A percentile compares a stretch with the other conserved stretches of the same genome.
These are phyloP conservation scores for Aspergillus sp. DNA, from an alignment of 2,329 filamentous ascomycete species.

Conservation along the genomic window DNA sequence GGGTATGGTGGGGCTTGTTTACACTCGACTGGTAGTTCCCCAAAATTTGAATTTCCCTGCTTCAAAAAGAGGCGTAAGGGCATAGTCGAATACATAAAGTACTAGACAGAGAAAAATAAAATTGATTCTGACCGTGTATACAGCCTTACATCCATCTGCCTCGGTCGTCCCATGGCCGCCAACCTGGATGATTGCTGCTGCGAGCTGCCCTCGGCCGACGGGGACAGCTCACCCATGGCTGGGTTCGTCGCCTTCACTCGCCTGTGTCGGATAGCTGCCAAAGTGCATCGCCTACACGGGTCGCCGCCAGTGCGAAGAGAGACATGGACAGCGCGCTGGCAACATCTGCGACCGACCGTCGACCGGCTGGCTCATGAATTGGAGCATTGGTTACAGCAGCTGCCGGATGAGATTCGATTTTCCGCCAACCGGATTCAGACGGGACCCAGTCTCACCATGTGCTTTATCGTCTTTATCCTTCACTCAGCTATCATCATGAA, in stretches of 20 bases:
- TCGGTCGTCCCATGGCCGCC: conserved; percentile 5
- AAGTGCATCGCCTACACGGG: not conserved
- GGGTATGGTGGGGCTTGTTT: conserved; percentile 2
- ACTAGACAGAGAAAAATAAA: too few relatives aligned
- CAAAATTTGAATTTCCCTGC: too few relatives aligned
- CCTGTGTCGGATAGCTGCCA: conserved; percentile 2
- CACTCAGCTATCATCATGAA: not conserved
- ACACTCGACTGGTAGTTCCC: conserved; percentile 4
- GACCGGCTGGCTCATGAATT: not conserved
- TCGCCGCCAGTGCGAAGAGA: not conserved
- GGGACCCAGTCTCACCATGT: conserved; percentile 2
- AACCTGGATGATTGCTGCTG: not conserved
- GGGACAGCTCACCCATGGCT: not conserved
- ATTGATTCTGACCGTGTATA: too few relatives aligned
- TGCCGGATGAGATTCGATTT: not conserved
- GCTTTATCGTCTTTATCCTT: conserved; percentile 1
- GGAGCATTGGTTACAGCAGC: not conserved
- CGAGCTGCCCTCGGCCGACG: not conserved
- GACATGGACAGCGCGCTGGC: not conserved
- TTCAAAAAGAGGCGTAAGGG: too few relatives aligned
- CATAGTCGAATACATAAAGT: too few relatives aligned
- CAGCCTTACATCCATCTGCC: conserved; percentile 1
- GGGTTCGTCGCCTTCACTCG: not conserved
- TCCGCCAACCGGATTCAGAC: not conserved
- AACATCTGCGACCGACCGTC: not conserved